Evolutionary conservation across 2,329 filamentous ascomycete species (phyloP), one percentile per base, ranked within the genome.

Genomic region (Sporothrix phasma): DNA sequence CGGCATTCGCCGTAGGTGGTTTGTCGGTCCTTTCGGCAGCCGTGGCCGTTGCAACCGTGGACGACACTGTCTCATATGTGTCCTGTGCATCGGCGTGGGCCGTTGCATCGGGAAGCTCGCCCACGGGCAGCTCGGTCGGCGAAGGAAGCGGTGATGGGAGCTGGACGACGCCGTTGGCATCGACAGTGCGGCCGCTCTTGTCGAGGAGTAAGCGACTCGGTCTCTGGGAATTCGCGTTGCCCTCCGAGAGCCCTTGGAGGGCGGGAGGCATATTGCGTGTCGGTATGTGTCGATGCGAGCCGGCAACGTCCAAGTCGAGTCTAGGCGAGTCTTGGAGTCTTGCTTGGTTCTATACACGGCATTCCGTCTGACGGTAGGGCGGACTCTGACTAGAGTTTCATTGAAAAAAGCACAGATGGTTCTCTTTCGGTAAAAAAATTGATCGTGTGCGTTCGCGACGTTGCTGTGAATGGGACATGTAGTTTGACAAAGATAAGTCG

Each of bases 101-200:
- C 45, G 24, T 47, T 24, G 22, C 15, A 1, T 56, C 19, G 1
- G 11, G 10, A 37, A 56, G 24, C 11, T 26, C 10, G 3, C 22
- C 17, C 4, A 19, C 15, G 3, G 29, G 51, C 17, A 31, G n/a
- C 3, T 63, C 62, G 24, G 19, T 43, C 13, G 63, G 63, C 4
- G 63, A 64, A 3, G 63, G 63, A 6, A 15, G 19, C 8, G 62
- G 62, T 3, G 62, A 64, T 7, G 54, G 62, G 2, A 64, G 63
- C 19, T 53, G 63, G 43, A 59, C 10, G 17, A 37, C 22, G 53
- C 22, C 43, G 22, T 60, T 41, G 17, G 5, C 46, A n/a, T 39
- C 8, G n/a, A 24, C 34, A 2, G 51, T 31, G n/a, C 47, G 26
- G 29, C 39, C n/a, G 26, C 61, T 26, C 29, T 56, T 56, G 6